Percentiles rank a stretch among this genome's conserved stretches.
phyloP scores from a whole-genome alignment of 2,329 filamentous ascomycete genomes.

The Sclerotiophoma versabilis region DNA sequence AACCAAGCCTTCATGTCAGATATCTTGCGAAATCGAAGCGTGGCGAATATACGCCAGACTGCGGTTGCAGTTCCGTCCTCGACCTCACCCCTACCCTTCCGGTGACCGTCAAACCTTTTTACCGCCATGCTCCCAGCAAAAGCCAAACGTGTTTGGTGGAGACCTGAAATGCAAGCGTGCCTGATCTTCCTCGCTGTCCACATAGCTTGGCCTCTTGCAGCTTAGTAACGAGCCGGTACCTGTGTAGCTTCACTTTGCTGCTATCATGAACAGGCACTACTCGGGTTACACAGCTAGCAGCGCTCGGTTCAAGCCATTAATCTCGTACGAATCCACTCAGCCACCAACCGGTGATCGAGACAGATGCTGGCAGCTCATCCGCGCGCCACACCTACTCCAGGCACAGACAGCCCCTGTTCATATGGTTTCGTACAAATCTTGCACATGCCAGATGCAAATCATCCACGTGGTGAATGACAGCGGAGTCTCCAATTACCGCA shows the following conservation, averaged over 20 bases:
- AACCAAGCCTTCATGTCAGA: background rate
- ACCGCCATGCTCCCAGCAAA: constrained; percentile 15
- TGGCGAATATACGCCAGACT: background rate
- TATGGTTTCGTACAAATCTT: background rate
- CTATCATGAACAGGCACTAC: constrained; percentile 26
- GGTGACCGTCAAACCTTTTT: constrained; percentile 5
- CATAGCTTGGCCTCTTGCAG: constrained; percentile 19
- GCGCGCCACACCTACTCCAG: constrained; percentile 14
- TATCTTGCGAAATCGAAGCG: background rate
- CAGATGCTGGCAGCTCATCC: constrained; percentile 15
- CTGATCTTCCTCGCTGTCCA: constrained; percentile 28
- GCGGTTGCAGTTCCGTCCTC: constrained; percentile 1
- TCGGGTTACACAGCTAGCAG: constrained; percentile 17
- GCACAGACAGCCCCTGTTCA: constrained; percentile 2
- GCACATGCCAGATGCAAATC: constrained; percentile 2
- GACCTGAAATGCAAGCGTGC: constrained; percentile 28
- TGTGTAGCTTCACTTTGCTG: constrained; percentile 25
- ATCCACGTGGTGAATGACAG: constrained; percentile 16
- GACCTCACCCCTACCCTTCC: constrained; percentile 2
- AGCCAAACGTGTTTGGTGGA: constrained; percentile 32
- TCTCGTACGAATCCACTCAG: constrained; percentile 26
- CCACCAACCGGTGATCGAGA: constrained; percentile 12
- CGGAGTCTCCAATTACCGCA: constrained; percentile 4
- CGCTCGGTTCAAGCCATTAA: constrained; percentile 14
- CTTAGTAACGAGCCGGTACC: constrained; percentile 21